Evolutionary conservation across 805 yeast genomes (phyloP).

Genomic region (Sugiyamaella qingdaonensis): DNA sequence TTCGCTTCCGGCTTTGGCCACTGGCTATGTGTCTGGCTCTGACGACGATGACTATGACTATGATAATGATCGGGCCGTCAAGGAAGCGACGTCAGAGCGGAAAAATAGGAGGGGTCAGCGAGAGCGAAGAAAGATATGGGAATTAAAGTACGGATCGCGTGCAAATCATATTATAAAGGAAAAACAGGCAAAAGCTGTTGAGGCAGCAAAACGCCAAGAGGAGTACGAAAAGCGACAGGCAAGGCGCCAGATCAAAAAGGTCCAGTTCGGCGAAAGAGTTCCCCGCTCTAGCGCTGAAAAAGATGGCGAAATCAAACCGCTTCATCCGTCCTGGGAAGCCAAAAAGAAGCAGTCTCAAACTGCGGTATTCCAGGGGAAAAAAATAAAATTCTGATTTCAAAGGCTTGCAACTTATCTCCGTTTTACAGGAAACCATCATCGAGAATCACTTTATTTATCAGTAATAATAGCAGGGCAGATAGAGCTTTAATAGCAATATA

Average conservation of each 20-base stretch:
- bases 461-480: no score
- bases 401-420: neutral
- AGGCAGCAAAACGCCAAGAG: constrained; percentile 53
- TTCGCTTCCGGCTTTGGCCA: constrained; percentile 60
- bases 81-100: constrained; percentile 37
- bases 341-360: constrained; percentile 64
- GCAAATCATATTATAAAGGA: constrained; percentile 83
- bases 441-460: no score
- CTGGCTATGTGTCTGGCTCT: constrained; percentile 82
- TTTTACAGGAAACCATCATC: no score
- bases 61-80: constrained; percentile 22
- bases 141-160: constrained; percentile 70
- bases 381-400: constrained; percentile 52
- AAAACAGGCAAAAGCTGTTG: constrained; percentile 48
- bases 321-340: constrained; percentile 99
- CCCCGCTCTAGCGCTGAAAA: constrained; percentile 11
- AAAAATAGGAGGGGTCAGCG: constrained; percentile 96
- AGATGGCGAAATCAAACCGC: constrained; percentile 35
- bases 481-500: no score
- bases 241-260: constrained; percentile 15
- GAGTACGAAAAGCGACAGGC: constrained; percentile 64
- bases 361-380: constrained; percentile 77
- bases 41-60: constrained; percentile 45
- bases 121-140: constrained; percentile 97
- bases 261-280: neutral